phyloP scores from a whole-genome alignment of 805 yeast genomes.

The Candida sithepensis region DNA sequence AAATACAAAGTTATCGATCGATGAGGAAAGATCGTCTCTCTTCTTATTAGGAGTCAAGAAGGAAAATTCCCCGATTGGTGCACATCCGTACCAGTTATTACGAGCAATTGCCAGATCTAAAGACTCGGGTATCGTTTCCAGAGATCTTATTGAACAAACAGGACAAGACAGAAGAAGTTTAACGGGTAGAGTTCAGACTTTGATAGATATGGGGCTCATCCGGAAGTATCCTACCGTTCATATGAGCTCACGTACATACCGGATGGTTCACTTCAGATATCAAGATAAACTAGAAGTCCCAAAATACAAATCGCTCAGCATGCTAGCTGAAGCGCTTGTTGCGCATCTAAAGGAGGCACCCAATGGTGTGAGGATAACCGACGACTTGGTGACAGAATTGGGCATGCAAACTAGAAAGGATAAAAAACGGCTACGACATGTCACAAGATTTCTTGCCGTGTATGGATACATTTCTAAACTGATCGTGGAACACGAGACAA shows the following conservation, averaged over 20 bases:
- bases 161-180: constrained; percentile 71
- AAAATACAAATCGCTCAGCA: constrained; percentile 11
- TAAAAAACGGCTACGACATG: constrained; percentile 36
- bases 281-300: constrained; percentile 5
- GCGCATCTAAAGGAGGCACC: constrained; percentile 50
- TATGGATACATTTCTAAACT: constrained; percentile 18
- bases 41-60: constrained; percentile 54
- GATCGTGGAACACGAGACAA: constrained; percentile 23
- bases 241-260: constrained; percentile 50
- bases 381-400: constrained; percentile 59
- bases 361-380: constrained; percentile 53
- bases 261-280: constrained; percentile 49
- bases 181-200: constrained; percentile 55
- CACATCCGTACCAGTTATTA: constrained; percentile 50
- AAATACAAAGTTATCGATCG: constrained; percentile 34
- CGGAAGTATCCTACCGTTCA: constrained; percentile 34
- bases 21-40: constrained; percentile 54
- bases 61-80: constrained; percentile 51
- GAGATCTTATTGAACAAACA: constrained; percentile 51
- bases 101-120: constrained; percentile 58
- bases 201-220: constrained; percentile 49
- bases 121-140: constrained; percentile 54
- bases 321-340: constrained; percentile 19
- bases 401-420: constrained; percentile 41
- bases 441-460: constrained; percentile 48